A percentile compares a stretch with the other conserved stretches of the same genome.
phyloP scores from a whole-genome alignment of 2,329 filamentous ascomycete species.

The Ceratocystiopsis brevicomis region DNA sequence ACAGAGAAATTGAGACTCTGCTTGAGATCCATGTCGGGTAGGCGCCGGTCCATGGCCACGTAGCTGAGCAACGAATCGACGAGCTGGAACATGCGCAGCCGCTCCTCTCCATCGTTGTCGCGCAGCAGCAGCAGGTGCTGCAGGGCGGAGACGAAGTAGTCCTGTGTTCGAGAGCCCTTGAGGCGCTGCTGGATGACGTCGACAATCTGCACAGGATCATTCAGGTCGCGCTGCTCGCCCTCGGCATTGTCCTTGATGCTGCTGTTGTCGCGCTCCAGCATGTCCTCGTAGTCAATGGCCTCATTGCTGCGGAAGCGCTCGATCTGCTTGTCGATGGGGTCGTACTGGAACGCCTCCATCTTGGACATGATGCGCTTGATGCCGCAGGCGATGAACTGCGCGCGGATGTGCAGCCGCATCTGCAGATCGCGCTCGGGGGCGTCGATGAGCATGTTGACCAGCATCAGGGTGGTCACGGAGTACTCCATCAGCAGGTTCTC shows the following conservation, averaged over 20 bases:
- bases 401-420: conserved; percentile 79
- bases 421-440: conserved; percentile 77
- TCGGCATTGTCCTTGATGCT: conserved; percentile 80
- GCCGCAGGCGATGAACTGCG: conserved; percentile 88
- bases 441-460: conserved; percentile 94
- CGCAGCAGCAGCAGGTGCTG: conserved; percentile 88
- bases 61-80: conserved; percentile 98
- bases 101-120: conserved; percentile 80
- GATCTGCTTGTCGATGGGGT: conserved; percentile 95
- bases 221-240: conserved; percentile 76
- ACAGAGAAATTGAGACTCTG: conserved; percentile 96
- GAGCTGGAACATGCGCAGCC: conserved; percentile 87
- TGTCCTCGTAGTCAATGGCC: conserved; percentile 94
- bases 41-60: conserved; percentile 87
- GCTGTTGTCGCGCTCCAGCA: conserved; percentile 76
- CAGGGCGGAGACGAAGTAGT: conserved; percentile 89
- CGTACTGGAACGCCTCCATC: conserved; percentile 98
- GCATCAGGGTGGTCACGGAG: conserved; percentile 78
- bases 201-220: conserved; percentile 79
- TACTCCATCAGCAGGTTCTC: conserved; percentile 99
- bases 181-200: conserved; percentile 82
- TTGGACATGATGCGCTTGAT: conserved; percentile 87
- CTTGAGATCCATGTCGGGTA: conserved; percentile 95
- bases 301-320: conserved; percentile 86
- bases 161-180: conserved; percentile 65